phyloP scores from a whole-genome alignment of 2,329 filamentous ascomycete species.

The Fusarium zealandicum region DNA sequence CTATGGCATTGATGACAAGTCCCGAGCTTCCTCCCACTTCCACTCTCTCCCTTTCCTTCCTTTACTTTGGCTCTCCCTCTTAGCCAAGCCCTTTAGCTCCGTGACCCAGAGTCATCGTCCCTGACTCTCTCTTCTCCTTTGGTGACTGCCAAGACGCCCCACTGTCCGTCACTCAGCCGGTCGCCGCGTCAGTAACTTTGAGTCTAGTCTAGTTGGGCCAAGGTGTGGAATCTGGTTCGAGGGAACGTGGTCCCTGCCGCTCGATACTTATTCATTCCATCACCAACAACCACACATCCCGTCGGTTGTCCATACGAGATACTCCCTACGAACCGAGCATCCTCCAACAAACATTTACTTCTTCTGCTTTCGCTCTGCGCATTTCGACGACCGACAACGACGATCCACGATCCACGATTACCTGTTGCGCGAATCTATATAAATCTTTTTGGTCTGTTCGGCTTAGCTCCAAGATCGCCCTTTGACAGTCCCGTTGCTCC shows the following conservation, averaged over 20 bases:
- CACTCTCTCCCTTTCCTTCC: slow-evolving; percentile 4
- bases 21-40: slow-evolving; percentile 18
- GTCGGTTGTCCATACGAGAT: slow-evolving; percentile 14
- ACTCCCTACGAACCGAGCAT: slow-evolving; percentile 11
- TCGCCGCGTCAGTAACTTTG: slow-evolving; percentile 39
- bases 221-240: slow-evolving; percentile 30
- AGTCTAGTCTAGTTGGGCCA: slow-evolving; percentile 12
- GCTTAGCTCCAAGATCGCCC: slow-evolving; percentile 23
- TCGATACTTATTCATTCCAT: slow-evolving; percentile 34
- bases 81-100: slow-evolving; percentile 24
- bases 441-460: slow-evolving; percentile 10
- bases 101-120: slow-evolving; percentile 13
- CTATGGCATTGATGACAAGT: slow-evolving; percentile 15
- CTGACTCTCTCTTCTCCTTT: slow-evolving; percentile 13
- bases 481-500: slow-evolving; percentile 16
- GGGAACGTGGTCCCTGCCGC: slow-evolving; percentile 42
- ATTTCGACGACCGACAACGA: slow-evolving; percentile 28
- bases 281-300: slow-evolving; percentile 2
- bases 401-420: slow-evolving; percentile 25
- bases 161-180: slow-evolving; percentile 28
- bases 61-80: slow-evolving; percentile 9
- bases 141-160: slow-evolving; percentile 28
- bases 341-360: background rate
- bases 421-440: slow-evolving; percentile 14
- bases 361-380: slow-evolving; percentile 8